These are phyloP conservation scores for Nemania abortiva DNA, from an alignment of 2,329 filamentous ascomycete genomes.

Conservation along the genomic window DNA sequence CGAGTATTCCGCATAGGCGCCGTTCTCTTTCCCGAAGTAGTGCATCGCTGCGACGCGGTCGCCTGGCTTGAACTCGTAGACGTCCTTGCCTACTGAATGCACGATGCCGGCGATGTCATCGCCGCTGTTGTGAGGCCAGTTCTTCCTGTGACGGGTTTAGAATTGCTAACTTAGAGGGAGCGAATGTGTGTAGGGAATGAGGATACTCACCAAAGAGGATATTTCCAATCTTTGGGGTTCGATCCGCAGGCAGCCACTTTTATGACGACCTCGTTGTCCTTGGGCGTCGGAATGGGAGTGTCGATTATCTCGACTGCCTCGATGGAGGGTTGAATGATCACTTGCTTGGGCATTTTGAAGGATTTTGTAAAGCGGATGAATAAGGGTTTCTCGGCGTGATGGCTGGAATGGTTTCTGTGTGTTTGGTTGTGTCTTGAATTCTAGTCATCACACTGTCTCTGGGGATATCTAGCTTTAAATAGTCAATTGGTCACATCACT, in stretches of 20 bases:
- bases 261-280: constrained; percentile 52
- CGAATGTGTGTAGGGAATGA: background rate
- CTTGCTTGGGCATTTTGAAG: constrained; percentile 51
- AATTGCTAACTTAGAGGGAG: constrained; percentile 35
- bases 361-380: background rate
- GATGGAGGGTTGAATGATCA: constrained; percentile 51
- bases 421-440: background rate
- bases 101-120: constrained; percentile 62
- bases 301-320: constrained; percentile 53
- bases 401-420: background rate
- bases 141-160: constrained; percentile 36
- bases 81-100: constrained; percentile 61
- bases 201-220: constrained; percentile 34
- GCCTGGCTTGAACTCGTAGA: constrained; percentile 61
- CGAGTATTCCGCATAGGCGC: constrained; percentile 59
- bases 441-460: background rate
- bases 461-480: background rate
- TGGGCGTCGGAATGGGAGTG: constrained; percentile 51
- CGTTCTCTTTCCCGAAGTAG: constrained; percentile 52
- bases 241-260: constrained; percentile 54
- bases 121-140: constrained; percentile 53
- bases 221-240: constrained; percentile 59
- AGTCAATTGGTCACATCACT: background rate
- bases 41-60: constrained; percentile 69
- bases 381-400: background rate